phyloP scores from a whole-genome alignment of 352 stramenopile genomes.

The Phytophthora vignae region DNA sequence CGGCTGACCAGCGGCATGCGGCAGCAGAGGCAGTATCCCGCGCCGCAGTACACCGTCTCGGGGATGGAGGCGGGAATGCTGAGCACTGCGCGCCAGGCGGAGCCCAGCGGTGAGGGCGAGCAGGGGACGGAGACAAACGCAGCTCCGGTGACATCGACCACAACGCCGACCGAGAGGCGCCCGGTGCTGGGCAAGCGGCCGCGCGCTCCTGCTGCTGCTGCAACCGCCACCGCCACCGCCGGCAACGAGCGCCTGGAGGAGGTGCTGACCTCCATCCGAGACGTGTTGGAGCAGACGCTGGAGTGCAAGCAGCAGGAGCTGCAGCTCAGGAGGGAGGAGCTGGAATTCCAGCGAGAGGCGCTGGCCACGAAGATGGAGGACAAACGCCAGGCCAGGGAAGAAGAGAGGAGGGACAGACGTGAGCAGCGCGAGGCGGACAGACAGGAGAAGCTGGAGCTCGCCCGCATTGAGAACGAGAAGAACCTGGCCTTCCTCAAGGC shows the following conservation, averaged over 20 bases:
- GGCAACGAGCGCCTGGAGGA: slow-evolving; percentile 14
- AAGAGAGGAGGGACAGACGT: slow-evolving; percentile 26
- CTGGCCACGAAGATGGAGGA: slow-evolving; percentile 38
- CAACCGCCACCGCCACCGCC: no score
- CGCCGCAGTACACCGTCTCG: not conserved
- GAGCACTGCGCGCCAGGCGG: not conserved
- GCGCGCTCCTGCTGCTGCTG: not conserved
- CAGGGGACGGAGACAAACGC: not conserved
- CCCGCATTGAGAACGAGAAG: slow-evolving; percentile 44
- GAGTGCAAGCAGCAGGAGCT: slow-evolving; percentile 32
- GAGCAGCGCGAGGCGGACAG: slow-evolving; percentile 38
- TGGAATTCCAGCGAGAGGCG: slow-evolving; percentile 37
- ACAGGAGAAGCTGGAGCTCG: slow-evolving; percentile 39
- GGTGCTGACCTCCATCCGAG: slow-evolving; percentile 26
- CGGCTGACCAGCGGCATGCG: slow-evolving; percentile 1
- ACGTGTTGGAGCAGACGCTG: slow-evolving; percentile 25
- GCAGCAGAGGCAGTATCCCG: not conserved
- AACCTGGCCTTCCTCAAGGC: slow-evolving; percentile 42
- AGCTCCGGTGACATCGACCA: not conserved
- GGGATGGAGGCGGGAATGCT: not conserved
- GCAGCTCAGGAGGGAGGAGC: slow-evolving; percentile 34
- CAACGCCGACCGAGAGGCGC: slow-evolving; percentile 8
- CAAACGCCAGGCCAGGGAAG: slow-evolving; percentile 27
- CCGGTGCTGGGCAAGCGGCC: slow-evolving; percentile 32
- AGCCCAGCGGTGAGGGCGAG: not conserved